A percentile compares a stretch with the other conserved stretches of the same genome.
These are phyloP conservation scores for Apiotrichum gracile DNA, from an alignment of 1,284 basidiomycete species.

Conservation along the genomic window DNA sequence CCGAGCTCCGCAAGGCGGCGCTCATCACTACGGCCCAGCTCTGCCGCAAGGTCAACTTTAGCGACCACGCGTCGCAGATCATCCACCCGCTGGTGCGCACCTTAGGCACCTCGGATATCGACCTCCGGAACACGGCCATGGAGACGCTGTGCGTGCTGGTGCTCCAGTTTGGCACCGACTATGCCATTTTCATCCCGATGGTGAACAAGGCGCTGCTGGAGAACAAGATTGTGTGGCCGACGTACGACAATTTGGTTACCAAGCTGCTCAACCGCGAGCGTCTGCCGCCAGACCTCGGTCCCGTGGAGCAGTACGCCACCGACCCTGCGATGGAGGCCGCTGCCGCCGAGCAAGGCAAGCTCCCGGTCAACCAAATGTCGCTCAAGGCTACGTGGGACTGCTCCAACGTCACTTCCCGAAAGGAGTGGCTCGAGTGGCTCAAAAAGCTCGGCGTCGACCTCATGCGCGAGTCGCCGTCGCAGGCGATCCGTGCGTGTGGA, in stretches of 20 bases:
- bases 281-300: constrained; percentile 59
- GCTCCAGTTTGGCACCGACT: constrained; percentile 90
- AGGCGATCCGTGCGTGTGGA: constrained; percentile 93
- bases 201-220: constrained; percentile 84
- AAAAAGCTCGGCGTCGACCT: constrained; percentile 89
- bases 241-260: constrained; percentile 81
- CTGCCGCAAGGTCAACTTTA: constrained; percentile 92
- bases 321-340: constrained; percentile 24
- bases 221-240: constrained; percentile 73
- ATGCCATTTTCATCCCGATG: constrained; percentile 94
- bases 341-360: constrained; percentile 68
- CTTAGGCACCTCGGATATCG: constrained; percentile 67
- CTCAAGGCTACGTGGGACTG: constrained; percentile 96
- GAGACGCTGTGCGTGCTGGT: constrained; percentile 90
- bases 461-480: constrained; percentile 96
- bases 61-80: constrained; percentile 96
- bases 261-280: constrained; percentile 90
- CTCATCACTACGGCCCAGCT: constrained; percentile 88
- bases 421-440: constrained; percentile 97
- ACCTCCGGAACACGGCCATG: constrained; percentile 81
- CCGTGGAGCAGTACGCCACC: constrained; percentile 47
- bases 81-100: constrained; percentile 93
- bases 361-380: constrained; percentile 95
- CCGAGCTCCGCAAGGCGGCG: constrained; percentile 74
- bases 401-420: constrained; percentile 67